Conservation (phyloP, 2,329 filamentous ascomycete genomes). For the Fusarium nisikadoi region DNA sequence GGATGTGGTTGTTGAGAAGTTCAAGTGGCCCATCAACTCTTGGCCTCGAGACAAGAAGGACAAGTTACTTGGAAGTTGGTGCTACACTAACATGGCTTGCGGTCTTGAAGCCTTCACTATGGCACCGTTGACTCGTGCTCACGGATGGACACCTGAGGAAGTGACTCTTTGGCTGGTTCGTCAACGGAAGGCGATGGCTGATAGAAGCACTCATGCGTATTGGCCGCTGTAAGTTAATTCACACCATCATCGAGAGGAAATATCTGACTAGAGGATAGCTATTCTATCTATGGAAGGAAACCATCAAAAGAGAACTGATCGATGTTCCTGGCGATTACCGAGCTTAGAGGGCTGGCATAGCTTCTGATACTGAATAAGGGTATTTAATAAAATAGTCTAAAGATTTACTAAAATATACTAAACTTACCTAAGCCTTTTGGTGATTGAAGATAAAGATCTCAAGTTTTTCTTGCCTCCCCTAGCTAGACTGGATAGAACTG, state of each 20-base stretch:
- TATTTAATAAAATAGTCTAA: no score
- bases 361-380: neutral
- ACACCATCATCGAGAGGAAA: no score
- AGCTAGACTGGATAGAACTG: no score
- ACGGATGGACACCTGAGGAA: constrained; percentile 23
- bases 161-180: constrained; percentile 22
- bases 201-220: constrained; percentile 16
- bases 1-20: constrained; percentile 21
- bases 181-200: constrained; percentile 22
- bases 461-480: neutral
- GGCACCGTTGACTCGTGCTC: constrained; percentile 27
- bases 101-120: constrained; percentile 36
- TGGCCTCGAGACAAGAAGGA: constrained; percentile 31
- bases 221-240: constrained; percentile 23
- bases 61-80: constrained; percentile 34
- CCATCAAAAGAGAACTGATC: neutral
- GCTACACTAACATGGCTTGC: constrained; percentile 13
- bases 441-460: no score
- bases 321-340: no score
- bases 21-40: constrained; percentile 36
- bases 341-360: no score
- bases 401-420: neutral
- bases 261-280: neutral
- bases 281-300: constrained; percentile 25
- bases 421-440: neutral